A percentile compares a stretch with the other conserved stretches of the same genome.
Evolutionary conservation across 257 asterid genomes (phyloP).

Genomic region (Schizonepeta tenuifolia): DNA sequence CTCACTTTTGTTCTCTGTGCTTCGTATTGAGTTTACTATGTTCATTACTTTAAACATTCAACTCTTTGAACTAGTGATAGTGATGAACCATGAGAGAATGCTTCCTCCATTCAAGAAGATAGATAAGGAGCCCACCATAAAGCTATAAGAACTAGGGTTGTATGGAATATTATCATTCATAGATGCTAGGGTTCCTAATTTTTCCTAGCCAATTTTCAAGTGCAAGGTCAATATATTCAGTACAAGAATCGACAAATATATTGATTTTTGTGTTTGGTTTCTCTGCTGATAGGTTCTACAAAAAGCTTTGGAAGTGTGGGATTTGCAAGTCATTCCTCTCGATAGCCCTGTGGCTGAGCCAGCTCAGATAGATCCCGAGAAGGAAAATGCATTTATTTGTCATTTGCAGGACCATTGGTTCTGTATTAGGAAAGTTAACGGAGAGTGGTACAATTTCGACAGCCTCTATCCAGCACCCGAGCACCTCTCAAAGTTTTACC

Average conservation of each 20-base stretch:
- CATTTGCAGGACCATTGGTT: constrained; percentile 96
- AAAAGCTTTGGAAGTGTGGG: constrained; percentile 96
- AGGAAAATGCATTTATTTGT: constrained; percentile 86
- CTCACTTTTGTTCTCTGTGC: not conserved
- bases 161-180: not conserved
- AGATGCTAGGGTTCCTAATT: not conserved
- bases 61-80: not conserved
- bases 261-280: not conserved
- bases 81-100: not conserved
- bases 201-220: not conserved
- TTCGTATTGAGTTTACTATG: not conserved
- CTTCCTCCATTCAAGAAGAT: not conserved
- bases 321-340: constrained; percentile 85
- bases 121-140: not conserved
- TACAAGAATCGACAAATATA: not conserved
- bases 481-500: constrained; percentile 97
- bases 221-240: not conserved
- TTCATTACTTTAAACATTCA: not conserved
- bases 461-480: constrained; percentile 78
- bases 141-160: not conserved
- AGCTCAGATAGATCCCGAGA: constrained; percentile 91
- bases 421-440: constrained; percentile 89
- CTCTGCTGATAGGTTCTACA: constrained; percentile 67
- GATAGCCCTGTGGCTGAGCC: constrained; percentile 93
- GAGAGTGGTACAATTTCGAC: constrained; percentile 80